Evolutionary conservation across 352 stramenopile species (phyloP), one percentile per base, ranked within the genome.

Genomic region (Plasmopara halstedii): DNA sequence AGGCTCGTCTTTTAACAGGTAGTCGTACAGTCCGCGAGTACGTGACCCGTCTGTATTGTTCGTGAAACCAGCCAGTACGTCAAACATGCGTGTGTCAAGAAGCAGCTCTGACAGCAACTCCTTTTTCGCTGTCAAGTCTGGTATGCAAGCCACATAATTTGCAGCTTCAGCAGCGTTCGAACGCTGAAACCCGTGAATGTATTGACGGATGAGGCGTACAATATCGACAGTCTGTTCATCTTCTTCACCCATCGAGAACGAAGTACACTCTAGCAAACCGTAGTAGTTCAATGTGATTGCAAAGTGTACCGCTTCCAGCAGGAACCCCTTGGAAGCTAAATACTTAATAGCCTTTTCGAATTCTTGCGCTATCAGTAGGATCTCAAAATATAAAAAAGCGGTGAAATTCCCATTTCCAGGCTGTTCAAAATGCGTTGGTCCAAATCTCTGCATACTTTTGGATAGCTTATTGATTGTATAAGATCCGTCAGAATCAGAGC

Each of bases 261-360:
- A 69, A 10, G 60, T 76, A 41, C 66, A 85, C 15, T 64, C 67
- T 43, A 90, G 42, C 34, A 90, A 47, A 1, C 76, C 78, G 50
- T 88, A 88, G 50, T 93, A 67, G 36, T 88, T 81, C 13, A 93
- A 48, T n/a, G 78, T 63, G 34, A 93, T 64, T 1, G 78, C 76
- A 42, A 93, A 88, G 37, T 93, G 82, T 2, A 85, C 75, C 8
- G 82, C 82, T 57, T 93, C 82, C 14, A 84, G 40, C 32, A 93
- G 42, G 35, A 83, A 88, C 0, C 79, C 79, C 51, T 86, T 87
- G 9, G 76, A 74, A 4, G 69, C 77, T 42, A 90, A 58, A 53
- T 88, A 93, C 50, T 85, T 86, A 42, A 93, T 48, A 15, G 82
- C 82, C 23, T 80, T 71, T 47, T 93, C 82, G 29, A 84, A 93